Conservation (phyloP, 306 rosid species). For the Herpetospermum pedunculosum region DNA sequence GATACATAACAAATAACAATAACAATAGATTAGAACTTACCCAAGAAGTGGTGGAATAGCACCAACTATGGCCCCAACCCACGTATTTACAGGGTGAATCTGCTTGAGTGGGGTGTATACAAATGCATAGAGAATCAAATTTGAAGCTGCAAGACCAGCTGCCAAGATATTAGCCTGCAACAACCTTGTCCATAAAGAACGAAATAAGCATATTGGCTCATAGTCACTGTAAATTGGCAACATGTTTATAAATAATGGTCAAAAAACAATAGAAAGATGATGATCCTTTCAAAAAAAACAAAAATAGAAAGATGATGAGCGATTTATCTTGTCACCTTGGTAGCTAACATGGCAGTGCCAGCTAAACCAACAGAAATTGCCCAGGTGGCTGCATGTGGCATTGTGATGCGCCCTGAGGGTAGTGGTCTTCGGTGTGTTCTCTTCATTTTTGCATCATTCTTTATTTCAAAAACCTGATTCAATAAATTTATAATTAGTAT, state of each 20-base stretch:
- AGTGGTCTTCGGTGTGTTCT: conserved; percentile 73
- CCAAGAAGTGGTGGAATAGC: conserved; percentile 98
- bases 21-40: conserved; percentile 22
- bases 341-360: conserved; percentile 69
- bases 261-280: conserved; percentile 7
- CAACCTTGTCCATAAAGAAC: conserved; percentile 56
- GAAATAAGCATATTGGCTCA: conserved; percentile 37
- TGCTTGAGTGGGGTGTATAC: conserved; percentile 89
- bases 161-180: conserved; percentile 95
- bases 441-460: conserved; percentile 84
- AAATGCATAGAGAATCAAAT: conserved; percentile 73
- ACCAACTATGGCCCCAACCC: conserved; percentile 98
- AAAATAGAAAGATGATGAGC: conserved; percentile 2
- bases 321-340: conserved; percentile 47
- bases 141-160: conserved; percentile 94
- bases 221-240: background rate
- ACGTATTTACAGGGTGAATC: conserved; percentile 89
- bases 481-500: background rate
- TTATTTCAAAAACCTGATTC: conserved; percentile 60
- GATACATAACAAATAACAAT: background rate
- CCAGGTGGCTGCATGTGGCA: conserved; percentile 65
- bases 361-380: conserved; percentile 65
- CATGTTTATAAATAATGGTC: background rate
- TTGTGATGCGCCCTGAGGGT: conserved; percentile 81
- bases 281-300: conserved; percentile 15